Evolutionary conservation across 176 grass and related monocot species (phyloP).

Genomic region (Oryza brachyantha): DNA sequence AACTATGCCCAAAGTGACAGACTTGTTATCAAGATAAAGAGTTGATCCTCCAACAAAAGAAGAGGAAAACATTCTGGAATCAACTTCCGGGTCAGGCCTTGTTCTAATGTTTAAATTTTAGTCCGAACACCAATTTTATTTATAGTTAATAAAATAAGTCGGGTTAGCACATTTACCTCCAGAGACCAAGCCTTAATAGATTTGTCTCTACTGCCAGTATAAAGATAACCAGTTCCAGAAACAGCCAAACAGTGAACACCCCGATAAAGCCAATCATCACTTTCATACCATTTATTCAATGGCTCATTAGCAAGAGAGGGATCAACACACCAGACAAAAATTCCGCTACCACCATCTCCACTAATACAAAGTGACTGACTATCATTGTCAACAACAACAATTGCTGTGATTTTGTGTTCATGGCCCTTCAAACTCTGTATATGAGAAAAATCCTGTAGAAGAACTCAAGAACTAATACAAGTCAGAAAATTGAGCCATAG

Average conservation of each 20-base stretch:
- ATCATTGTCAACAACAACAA: slow-evolving; percentile 48
- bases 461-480: slow-evolving; percentile 21
- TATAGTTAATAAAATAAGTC: neutral
- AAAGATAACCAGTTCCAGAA: slow-evolving; percentile 68
- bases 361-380: slow-evolving; percentile 67
- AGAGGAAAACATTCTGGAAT: neutral
- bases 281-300: slow-evolving; percentile 87
- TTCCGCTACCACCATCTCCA: slow-evolving; percentile 80
- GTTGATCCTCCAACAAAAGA: neutral
- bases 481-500: slow-evolving; percentile 15
- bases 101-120: neutral
- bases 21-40: neutral
- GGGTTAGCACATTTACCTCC: slow-evolving; percentile 53
- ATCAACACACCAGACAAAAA: slow-evolving; percentile 71
- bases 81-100: neutral
- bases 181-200: slow-evolving; percentile 96
- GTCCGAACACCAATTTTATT: slow-evolving; percentile 1
- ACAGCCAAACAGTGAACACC: slow-evolving; percentile 83
- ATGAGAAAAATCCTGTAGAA: slow-evolving; percentile 83
- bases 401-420: slow-evolving; percentile 76
- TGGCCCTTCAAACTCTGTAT: slow-evolving; percentile 73
- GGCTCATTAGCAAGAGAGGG: slow-evolving; percentile 38
- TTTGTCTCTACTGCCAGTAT: slow-evolving; percentile 83
- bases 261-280: slow-evolving; percentile 85
- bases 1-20: neutral